phyloP scores from a whole-genome alignment of 805 yeast genomes.

The Clavispora santaluciae region DNA sequence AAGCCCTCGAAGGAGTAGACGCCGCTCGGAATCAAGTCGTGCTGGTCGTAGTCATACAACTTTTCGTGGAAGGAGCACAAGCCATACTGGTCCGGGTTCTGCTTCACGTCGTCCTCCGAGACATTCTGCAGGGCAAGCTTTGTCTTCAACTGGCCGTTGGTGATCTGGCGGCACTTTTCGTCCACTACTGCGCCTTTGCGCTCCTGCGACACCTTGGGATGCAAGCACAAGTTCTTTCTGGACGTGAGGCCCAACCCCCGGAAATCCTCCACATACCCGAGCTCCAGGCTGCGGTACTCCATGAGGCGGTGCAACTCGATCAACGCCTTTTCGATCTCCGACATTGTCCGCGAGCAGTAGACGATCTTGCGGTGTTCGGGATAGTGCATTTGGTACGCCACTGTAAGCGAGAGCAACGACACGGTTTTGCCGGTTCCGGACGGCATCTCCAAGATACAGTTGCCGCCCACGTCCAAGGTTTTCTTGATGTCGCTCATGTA shows the following conservation, averaged over 20 bases:
- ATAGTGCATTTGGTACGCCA: slow-evolving; percentile 92
- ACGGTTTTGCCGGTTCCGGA: slow-evolving; percentile 99
- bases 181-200: slow-evolving; percentile 90
- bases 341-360: slow-evolving; percentile 99
- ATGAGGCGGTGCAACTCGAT: slow-evolving; percentile 84
- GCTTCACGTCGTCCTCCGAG: slow-evolving; percentile 46
- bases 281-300: slow-evolving; percentile 77
- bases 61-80: slow-evolving; percentile 91
- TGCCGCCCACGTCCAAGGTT: slow-evolving; percentile 93
- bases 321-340: slow-evolving; percentile 95
- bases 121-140: slow-evolving; percentile 46
- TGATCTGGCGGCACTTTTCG: slow-evolving; percentile 91
- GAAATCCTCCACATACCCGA: slow-evolving; percentile 86
- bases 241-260: slow-evolving; percentile 91
- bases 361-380: slow-evolving; percentile 93
- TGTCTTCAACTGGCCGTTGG: slow-evolving; percentile 81
- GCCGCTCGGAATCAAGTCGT: slow-evolving; percentile 84
- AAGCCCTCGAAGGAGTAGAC: slow-evolving; percentile 91
- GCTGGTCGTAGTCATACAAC: slow-evolving; percentile 79
- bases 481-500: slow-evolving; percentile 95
- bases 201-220: slow-evolving; percentile 83
- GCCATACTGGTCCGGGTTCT: slow-evolving; percentile 27
- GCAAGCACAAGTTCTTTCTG: slow-evolving; percentile 90
- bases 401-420: slow-evolving; percentile 82
- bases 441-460: slow-evolving; percentile 97